phyloP scores from a whole-genome alignment of 23 red algal genomes.

The Gracilaria domingensis region DNA sequence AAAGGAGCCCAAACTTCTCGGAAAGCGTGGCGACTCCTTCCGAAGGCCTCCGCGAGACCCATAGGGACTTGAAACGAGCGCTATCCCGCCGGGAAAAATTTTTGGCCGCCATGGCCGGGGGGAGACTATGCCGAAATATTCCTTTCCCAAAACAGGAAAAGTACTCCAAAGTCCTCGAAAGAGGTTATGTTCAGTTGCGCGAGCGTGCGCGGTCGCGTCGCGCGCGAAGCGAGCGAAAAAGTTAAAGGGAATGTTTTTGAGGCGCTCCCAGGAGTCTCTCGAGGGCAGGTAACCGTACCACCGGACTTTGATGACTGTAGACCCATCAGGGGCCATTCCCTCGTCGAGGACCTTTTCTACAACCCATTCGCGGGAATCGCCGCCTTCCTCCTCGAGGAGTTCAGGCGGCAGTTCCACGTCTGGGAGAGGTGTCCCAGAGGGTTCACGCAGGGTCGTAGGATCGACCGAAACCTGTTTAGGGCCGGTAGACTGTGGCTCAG shows the following conservation, averaged over 20 bases:
- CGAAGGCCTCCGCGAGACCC: not conserved
- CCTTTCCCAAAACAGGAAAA: not conserved
- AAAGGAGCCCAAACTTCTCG: too few species aligned
- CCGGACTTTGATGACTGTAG: not conserved
- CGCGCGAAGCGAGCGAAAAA: not conserved
- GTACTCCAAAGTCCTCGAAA: too few species aligned
- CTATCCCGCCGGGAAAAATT: not conserved
- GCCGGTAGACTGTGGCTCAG: not conserved
- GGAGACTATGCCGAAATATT: conserved; percentile 2
- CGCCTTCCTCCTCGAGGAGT: not conserved
- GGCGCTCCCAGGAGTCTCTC: not conserved
- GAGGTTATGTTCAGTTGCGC: too few species aligned
- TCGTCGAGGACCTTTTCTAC: not conserved
- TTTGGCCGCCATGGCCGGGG: conserved; percentile 4
- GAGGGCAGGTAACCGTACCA: not conserved
- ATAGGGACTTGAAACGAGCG: not conserved
- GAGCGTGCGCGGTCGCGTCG: not conserved
- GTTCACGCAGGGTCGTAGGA: not conserved
- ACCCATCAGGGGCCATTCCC: not conserved
- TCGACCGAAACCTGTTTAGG: not conserved
- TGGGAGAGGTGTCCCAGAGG: not conserved
- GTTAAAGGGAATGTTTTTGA: not conserved
- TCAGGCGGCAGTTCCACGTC: not conserved
- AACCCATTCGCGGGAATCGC: not conserved
- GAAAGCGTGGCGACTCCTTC: not conserved